Percentiles rank a stretch among this genome's conserved stretches.
Conservation (phyloP, 805 yeast genomes). For the Candida argentea region DNA sequence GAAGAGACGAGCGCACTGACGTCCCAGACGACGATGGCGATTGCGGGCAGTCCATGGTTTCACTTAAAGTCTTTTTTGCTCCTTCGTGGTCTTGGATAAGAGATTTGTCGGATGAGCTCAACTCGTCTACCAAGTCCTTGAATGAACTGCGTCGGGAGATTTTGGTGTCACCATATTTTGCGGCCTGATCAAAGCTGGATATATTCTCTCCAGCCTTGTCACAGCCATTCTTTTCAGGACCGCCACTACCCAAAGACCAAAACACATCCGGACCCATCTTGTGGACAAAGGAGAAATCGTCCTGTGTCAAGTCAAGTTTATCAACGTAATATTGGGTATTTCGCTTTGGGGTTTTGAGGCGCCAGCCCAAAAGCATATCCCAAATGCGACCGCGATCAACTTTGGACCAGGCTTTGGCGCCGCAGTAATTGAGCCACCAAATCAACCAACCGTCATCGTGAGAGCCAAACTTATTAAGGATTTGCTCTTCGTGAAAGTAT, state of each 20-base stretch:
- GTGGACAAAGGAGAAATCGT: conserved; percentile 16
- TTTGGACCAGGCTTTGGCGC: conserved; percentile 75
- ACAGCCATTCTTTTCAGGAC: conserved; percentile 4
- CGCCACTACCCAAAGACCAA: conserved; percentile 36
- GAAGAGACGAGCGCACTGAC: conserved; percentile 5
- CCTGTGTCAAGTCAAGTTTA: conserved; percentile 12
- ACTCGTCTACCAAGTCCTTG: conserved; percentile 20
- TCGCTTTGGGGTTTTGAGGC: conserved; percentile 27
- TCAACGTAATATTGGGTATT: conserved; percentile 20
- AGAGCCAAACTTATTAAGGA: conserved; percentile 43
- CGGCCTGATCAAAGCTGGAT: no score
- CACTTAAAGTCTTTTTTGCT: neutral
- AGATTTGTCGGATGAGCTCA: conserved; percentile 9
- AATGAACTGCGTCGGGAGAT: conserved; percentile 15
- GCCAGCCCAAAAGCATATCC: conserved; percentile 81
- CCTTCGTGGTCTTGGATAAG: no score
- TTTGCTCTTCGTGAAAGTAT: conserved; percentile 72
- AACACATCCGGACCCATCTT: conserved; percentile 52
- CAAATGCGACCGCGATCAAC: conserved; percentile 80
- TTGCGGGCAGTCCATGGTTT: no score
- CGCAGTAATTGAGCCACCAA: conserved; percentile 93
- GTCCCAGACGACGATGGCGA: conserved; percentile 6
- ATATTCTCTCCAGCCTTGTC: conserved; percentile 8
- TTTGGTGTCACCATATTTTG: neutral
- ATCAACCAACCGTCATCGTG: conserved; percentile 81